A percentile compares a stretch with the other conserved stretches of the same genome.
Evolutionary conservation across 2,329 filamentous ascomycete genomes (phyloP).

Genomic region (Fusarium compactum): DNA sequence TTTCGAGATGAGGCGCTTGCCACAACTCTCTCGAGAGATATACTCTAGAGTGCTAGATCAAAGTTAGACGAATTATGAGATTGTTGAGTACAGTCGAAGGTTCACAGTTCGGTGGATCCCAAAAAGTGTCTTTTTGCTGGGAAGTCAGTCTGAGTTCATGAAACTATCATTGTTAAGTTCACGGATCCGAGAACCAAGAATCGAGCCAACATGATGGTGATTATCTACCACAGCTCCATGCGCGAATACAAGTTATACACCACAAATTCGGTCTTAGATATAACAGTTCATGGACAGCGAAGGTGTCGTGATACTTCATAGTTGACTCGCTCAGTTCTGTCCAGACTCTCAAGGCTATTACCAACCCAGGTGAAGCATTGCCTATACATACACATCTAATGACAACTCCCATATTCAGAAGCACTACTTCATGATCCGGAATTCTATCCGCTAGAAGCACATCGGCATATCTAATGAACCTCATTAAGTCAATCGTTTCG

Average conservation of each 20-base stretch:
- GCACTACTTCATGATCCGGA: background rate
- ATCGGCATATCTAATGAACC: background rate
- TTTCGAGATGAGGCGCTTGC: background rate
- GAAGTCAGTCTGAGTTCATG: background rate
- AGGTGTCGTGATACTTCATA: background rate
- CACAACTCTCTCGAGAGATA: background rate
- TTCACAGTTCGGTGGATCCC: background rate
- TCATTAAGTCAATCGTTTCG: background rate
- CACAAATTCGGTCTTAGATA: background rate
- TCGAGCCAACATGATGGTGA: background rate
- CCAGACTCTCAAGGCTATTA: background rate
- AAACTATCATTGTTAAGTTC: background rate
- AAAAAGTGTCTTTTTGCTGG: background rate
- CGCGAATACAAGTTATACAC: background rate
- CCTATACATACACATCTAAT: background rate
- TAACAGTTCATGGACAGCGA: background rate
- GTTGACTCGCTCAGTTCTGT: background rate
- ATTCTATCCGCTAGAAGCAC: background rate
- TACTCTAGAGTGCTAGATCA: background rate
- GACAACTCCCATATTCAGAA: background rate
- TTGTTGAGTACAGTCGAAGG: background rate
- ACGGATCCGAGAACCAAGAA: background rate
- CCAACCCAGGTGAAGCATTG: background rate
- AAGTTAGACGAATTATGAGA: background rate
- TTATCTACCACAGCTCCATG: background rate